Conservation (phyloP, 2,329 filamentous ascomycete species). For the Neophaeococcomyces mojaviensis region DNA sequence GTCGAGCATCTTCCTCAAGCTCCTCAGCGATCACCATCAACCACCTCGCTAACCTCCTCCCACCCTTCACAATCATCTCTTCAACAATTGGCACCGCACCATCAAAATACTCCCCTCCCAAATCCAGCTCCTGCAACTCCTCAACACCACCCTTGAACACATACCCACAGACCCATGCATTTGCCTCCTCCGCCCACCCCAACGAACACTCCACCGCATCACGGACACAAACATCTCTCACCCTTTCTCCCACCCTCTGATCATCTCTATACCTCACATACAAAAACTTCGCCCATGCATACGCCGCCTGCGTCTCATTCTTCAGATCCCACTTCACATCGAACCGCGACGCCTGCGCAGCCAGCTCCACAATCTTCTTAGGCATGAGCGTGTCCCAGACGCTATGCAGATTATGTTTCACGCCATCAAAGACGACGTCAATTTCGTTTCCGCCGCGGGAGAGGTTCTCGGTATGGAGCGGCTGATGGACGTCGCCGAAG, state of each 20-base stretch:
- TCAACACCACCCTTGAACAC: slow-evolving; percentile 13
- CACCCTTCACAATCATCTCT: slow-evolving; percentile 18
- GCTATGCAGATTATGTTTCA: slow-evolving; percentile 58
- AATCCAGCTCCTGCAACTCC: slow-evolving; percentile 46
- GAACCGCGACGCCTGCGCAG: neutral
- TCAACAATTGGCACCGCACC: slow-evolving; percentile 21
- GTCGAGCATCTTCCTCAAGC: neutral
- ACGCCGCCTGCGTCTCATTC: slow-evolving; percentile 10
- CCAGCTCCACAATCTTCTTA: slow-evolving; percentile 24
- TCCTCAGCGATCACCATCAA: slow-evolving; percentile 7
- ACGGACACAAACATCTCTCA: slow-evolving; percentile 13
- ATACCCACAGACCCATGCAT: slow-evolving; percentile 11
- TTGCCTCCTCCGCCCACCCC: slow-evolving; percentile 13
- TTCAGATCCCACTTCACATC: slow-evolving; percentile 4
- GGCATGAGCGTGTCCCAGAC: slow-evolving; percentile 56
- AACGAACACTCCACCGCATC: slow-evolving; percentile 11
- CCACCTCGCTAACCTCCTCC: slow-evolving; percentile 20
- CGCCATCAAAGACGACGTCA: slow-evolving; percentile 52
- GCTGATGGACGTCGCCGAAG: slow-evolving; percentile 68
- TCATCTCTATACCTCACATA: slow-evolving; percentile 1
- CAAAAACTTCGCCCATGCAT: slow-evolving; percentile 7
- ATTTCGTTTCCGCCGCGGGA: slow-evolving; percentile 62
- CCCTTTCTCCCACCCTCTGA: neutral
- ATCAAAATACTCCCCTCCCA: slow-evolving; percentile 21
- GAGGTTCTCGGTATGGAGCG: slow-evolving; percentile 56